Percentiles rank a stretch among this genome's conserved stretches.
These are phyloP conservation scores for Vitis labrusca DNA, from an alignment of 164 flowering plant species.

Conservation along the genomic window DNA sequence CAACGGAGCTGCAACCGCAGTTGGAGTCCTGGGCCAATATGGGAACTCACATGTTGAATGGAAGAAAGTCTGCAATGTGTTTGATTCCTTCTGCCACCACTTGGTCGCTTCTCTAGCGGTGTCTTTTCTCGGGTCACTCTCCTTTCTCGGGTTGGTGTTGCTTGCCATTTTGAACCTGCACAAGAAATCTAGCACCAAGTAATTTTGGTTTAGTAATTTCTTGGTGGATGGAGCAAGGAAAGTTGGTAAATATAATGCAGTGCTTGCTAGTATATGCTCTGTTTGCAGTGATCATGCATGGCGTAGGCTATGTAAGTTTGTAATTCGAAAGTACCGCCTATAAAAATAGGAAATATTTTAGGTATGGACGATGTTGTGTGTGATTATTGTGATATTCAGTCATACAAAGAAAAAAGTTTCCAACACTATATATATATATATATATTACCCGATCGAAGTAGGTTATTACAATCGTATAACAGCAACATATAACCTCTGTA, in stretches of 20 bases:
- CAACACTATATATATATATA: too few species aligned
- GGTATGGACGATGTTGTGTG: too few species aligned
- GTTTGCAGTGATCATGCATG: background rate
- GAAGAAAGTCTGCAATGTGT: constrained; percentile 40
- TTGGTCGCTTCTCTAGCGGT: constrained; percentile 20
- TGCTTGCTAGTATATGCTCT: background rate
- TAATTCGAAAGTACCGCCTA: too few species aligned
- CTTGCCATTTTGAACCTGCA: constrained; percentile 26
- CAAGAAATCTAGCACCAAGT: constrained; percentile 13
- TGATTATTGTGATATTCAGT: too few species aligned
- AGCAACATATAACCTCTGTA: too few species aligned
- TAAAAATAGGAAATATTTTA: too few species aligned
- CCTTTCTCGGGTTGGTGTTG: constrained; percentile 24
- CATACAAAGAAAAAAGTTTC: too few species aligned
- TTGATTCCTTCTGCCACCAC: constrained; percentile 27
- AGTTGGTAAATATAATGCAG: background rate
- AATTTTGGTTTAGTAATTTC: too few species aligned
- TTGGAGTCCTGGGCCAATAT: constrained; percentile 29
- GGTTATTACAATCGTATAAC: too few species aligned
- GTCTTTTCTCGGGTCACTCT: constrained; percentile 28
- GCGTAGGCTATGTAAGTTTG: too few species aligned
- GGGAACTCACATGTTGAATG: constrained; percentile 45
- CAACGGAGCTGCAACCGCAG: constrained; percentile 33
- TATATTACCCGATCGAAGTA: too few species aligned
- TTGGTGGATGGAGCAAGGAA: too few species aligned